A percentile compares a stretch with the other conserved stretches of the same genome.
Conservation (phyloP, 164 flowering plant genomes). For the Piper betle region DNA sequence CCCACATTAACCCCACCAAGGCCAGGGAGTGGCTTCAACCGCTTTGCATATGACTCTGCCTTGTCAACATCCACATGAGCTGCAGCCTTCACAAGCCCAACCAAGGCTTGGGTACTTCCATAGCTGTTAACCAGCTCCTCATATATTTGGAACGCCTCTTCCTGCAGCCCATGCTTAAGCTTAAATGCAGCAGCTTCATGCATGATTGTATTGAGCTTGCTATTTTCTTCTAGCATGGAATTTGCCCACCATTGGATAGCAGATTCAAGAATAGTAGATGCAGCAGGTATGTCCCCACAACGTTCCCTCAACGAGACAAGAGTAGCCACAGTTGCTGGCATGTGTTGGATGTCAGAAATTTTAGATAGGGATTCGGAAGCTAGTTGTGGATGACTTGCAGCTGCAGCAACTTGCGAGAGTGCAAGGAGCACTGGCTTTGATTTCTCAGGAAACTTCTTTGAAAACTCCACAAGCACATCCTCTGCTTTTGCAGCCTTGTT, state of each 20-base stretch:
- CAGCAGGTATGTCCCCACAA: slow-evolving; percentile 72
- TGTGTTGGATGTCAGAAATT: slow-evolving; percentile 79
- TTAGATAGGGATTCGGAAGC: slow-evolving; percentile 75
- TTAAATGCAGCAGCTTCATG: slow-evolving; percentile 83
- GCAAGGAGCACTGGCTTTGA: slow-evolving; percentile 53
- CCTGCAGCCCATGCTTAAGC: slow-evolving; percentile 69
- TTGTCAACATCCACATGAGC: slow-evolving; percentile 65
- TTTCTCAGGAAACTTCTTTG: slow-evolving; percentile 52
- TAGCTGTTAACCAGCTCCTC: slow-evolving; percentile 76
- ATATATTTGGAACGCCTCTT: slow-evolving; percentile 55
- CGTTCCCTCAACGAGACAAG: slow-evolving; percentile 76
- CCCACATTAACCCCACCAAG: slow-evolving; percentile 64
- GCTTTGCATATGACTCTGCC: slow-evolving; percentile 76
- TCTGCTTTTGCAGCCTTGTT: slow-evolving; percentile 82
- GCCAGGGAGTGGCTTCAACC: slow-evolving; percentile 62
- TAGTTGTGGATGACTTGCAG: slow-evolving; percentile 60
- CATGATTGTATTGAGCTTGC: slow-evolving; percentile 47
- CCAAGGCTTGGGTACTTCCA: slow-evolving; percentile 60
- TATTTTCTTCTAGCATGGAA: slow-evolving; percentile 70
- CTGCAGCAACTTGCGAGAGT: slow-evolving; percentile 83
- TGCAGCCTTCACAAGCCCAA: slow-evolving; percentile 66
- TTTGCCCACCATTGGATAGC: slow-evolving; percentile 76
- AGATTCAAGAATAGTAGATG: slow-evolving; percentile 52
- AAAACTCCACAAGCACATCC: slow-evolving; percentile 54
- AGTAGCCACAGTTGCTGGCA: slow-evolving; percentile 93